Base-by-base conservation (phyloP, 2,329 filamentous ascomycete species). In the Cytospora leucostoma region DNA sequence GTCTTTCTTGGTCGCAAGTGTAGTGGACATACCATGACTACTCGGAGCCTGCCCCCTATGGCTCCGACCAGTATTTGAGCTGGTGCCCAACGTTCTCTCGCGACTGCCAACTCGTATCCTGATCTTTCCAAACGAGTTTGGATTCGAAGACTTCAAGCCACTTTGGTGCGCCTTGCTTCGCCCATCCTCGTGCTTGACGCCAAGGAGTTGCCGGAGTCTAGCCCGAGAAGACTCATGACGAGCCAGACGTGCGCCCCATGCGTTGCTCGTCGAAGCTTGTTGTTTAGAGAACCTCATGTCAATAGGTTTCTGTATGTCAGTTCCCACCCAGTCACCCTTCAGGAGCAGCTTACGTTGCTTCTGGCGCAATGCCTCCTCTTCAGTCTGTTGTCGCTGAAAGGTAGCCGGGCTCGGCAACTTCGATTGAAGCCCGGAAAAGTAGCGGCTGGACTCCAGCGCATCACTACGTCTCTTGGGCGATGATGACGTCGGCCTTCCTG, bases 21-120 rank as follows among this genome's bases (percentile, higher is more conserved):
- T 21, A 11, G 35, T 11, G 13, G 5, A n/a, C 64, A n/a, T 61
- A 64, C 64, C 64, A 11, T 12, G 8, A 47, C 12, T 17, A 15
- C 19, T 17, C 1, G 52, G 21, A 12, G 19, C 17, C 52, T 51
- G 15, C 27, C n/a, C 52, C 15, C 63, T 61, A n/a, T 51, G 32
- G 47, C 55, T 58, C 44, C 32, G 27, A 19, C 58, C 64, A 38
- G 58, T 51, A 56, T 53, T 67, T 13, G 68, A 69, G 19, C 63
- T 67, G n/a, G 56, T 67, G 10, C 68, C 69, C 4, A 70, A 65
- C 7, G 63, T 64, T 53, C 72, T 73, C 55, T 74, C 73, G 59
- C 73, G 72, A 49, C 72, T 75, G 10, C 76, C 76, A 52, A 79
- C 71, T 34, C 69, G 72, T 33, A 79, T 71, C 50, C 58, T 73